Base-by-base conservation (phyloP, 164 flowering plant genomes). In the Magnolia sinica region DNA sequence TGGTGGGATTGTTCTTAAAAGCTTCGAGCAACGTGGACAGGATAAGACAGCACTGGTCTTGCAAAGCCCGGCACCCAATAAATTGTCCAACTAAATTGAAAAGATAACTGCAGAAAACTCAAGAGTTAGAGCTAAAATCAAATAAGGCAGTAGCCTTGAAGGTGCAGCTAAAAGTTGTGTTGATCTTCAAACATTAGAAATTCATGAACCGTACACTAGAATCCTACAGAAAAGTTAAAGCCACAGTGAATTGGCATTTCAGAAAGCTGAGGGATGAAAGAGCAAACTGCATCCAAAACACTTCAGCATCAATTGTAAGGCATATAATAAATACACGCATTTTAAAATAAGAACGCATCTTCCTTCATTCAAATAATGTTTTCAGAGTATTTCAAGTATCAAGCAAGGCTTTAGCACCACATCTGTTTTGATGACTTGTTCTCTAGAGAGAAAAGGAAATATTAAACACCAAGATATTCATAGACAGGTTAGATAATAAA, bases 61-160 rank as follows among this genome's bases (percentile, higher is more conserved):
- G 92, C 73, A 94, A 82, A 81, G 86, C 83, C 72, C 78, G 76
- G 78, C 50, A 78, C 58, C 83, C 85, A 79, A 96, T 84, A 64
- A 82, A 90, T 82, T 89, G 96, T n/a, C 94, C 93, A 79, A 86
- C 82, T 86, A 96, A 78, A 82, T 90, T 92, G 86, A 91, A 88
- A 74, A 96, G 87, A 81, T 94, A 94, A 82, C 98, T 96, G 97
- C 77, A 85, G 68, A 23, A 71, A 20, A 52, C 52, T n/a, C 27
- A 77, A 55, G 7, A 31, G 45, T 55, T 31, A 68, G 29, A 59
- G 58, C 8, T 50, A 3, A 70, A 29, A 72, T 72, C 52, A 22
- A 50, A 74, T 31, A 18, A 27, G 1, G 23, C 75, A 58, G 5
- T 23, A 29, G 14, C 20, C 49, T 16, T 70, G 55, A 70, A 45